A percentile compares a stretch with the other conserved stretches of the same genome.
These are phyloP conservation scores for Sporothrix mexicana DNA, from an alignment of 2,329 filamentous ascomycete genomes.

Conservation along the genomic window DNA sequence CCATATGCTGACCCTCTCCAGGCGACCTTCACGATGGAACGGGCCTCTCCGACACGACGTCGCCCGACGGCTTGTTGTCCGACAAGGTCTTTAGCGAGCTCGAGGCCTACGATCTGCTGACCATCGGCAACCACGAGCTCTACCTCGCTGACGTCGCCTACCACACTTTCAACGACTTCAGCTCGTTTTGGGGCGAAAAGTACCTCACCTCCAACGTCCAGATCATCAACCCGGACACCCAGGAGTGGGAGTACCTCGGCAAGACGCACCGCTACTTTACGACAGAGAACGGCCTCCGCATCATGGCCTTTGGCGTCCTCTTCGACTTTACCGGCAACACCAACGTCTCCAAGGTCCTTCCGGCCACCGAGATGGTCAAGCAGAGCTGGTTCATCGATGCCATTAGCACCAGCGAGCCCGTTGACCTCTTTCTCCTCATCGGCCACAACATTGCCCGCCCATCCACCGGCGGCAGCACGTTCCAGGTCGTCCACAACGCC, in stretches of 20 bases:
- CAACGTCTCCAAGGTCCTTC: conserved; percentile 65
- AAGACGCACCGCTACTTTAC: conserved; percentile 54
- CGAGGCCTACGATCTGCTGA: conserved; percentile 50
- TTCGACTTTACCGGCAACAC: conserved; percentile 62
- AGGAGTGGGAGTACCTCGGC: conserved; percentile 51
- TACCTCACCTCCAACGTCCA: conserved; percentile 56
- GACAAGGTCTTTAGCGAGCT: conserved; percentile 53
- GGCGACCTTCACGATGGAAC: conserved; percentile 70
- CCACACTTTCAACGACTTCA: conserved; percentile 64
- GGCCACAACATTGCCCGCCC: conserved; percentile 66
- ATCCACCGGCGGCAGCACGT: conserved; percentile 51
- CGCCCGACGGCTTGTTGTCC: conserved; percentile 60
- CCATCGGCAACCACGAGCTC: conserved; percentile 67
- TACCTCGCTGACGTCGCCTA: conserved; percentile 67
- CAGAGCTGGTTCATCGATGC: conserved; percentile 66
- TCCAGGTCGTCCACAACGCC: conserved; percentile 57
- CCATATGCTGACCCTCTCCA: conserved; percentile 13
- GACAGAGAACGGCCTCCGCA: conserved; percentile 48
- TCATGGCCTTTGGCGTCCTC: conserved; percentile 54
- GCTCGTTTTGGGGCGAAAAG: conserved; percentile 58
- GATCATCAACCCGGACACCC: conserved; percentile 49
- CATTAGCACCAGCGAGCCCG: conserved; percentile 57
- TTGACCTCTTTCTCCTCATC: conserved; percentile 68
- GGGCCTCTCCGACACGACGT: conserved; percentile 65
- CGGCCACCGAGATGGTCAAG: conserved; percentile 56